A percentile compares a stretch with the other conserved stretches of the same genome.
Conservation (phyloP, 208 protist genomes). For the Trypanosoma cruzi region DNA sequence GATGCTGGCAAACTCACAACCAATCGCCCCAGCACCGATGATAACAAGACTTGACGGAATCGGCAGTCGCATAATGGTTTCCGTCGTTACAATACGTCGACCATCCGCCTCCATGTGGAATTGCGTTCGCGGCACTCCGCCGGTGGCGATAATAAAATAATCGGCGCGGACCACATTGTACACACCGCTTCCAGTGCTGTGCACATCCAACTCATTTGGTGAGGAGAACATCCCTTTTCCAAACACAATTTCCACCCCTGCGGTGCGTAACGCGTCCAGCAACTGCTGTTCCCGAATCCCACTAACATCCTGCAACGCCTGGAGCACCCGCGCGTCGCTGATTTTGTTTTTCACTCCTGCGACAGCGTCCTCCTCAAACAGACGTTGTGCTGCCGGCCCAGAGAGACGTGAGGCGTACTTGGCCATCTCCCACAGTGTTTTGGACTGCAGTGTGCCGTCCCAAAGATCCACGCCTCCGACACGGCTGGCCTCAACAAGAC, state of each 20-base stretch:
- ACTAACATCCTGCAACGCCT: conserved; percentile 42
- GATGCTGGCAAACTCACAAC: conserved; percentile 81
- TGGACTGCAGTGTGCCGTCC: conserved; percentile 73
- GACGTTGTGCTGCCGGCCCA: conserved; percentile 27
- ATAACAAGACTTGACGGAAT: conserved; percentile 71
- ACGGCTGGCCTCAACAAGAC: conserved; percentile 54
- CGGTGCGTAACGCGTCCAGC: conserved; percentile 25
- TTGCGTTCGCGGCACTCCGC: conserved; percentile 47
- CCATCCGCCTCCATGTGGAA: conserved; percentile 42
- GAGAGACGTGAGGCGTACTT: conserved; percentile 45
- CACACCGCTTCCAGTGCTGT: conserved; percentile 43
- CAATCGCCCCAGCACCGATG: conserved; percentile 60
- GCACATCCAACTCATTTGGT: conserved; percentile 55
- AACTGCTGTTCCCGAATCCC: conserved; percentile 42
- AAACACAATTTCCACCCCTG: conserved; percentile 55
- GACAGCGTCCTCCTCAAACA: conserved; percentile 36
- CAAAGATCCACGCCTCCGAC: conserved; percentile 70
- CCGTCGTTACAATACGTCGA: conserved; percentile 44
- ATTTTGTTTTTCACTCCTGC: conserved; percentile 28
- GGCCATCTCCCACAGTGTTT: conserved; percentile 70
- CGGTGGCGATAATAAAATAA: conserved; percentile 79
- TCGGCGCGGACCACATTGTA: conserved; percentile 61
- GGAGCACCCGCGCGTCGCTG: conserved; percentile 33
- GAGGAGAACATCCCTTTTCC: conserved; percentile 65
- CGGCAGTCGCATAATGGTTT: conserved; percentile 53